These are phyloP conservation scores for Ophiostoma fasciatum DNA, from an alignment of 2,329 filamentous ascomycete genomes.

Conservation along the genomic window DNA sequence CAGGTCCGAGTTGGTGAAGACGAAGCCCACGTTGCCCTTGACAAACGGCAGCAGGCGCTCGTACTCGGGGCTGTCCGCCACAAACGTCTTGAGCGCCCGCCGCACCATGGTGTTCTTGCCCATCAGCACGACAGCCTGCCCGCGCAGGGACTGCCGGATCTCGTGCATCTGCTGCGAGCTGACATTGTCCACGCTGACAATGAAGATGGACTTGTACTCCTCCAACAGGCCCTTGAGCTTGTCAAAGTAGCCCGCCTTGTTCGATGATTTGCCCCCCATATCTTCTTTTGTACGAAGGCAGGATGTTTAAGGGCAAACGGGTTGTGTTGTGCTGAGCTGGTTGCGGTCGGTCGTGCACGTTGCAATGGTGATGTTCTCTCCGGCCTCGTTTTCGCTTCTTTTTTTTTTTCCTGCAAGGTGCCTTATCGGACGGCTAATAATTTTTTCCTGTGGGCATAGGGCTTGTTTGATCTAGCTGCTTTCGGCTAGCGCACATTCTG, in stretches of 20 bases:
- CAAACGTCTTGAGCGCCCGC: constrained; percentile 92
- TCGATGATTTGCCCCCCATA: constrained; percentile 89
- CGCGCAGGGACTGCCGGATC: constrained; percentile 85
- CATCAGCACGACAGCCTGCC: constrained; percentile 92
- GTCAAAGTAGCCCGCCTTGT: constrained; percentile 97
- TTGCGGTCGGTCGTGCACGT: constrained; percentile 1
- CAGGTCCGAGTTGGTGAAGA: constrained; percentile 97
- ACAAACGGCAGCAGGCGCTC: constrained; percentile 93
- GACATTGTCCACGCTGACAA: constrained; percentile 98
- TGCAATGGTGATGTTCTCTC: constrained; percentile 4
- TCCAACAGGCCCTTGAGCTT: constrained; percentile 97
- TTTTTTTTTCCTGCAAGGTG: background rate
- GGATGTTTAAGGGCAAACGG: constrained; percentile 87
- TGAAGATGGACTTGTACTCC: constrained; percentile 95
- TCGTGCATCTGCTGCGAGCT: constrained; percentile 99
- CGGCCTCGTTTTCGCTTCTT: background rate
- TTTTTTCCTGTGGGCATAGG: background rate
- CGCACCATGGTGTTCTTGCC: constrained; percentile 99
- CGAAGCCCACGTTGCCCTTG: constrained; percentile 96
- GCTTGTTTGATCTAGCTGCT: background rate
- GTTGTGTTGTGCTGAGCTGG: constrained; percentile 5
- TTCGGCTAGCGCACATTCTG: background rate
- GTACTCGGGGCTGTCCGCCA: constrained; percentile 84
- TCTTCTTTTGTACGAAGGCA: constrained; percentile 91
- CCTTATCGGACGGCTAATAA: no score